These are phyloP conservation scores for Rhodotorula paludigena DNA, from an alignment of 768 basidiomycete species.

Conservation along the genomic window DNA sequence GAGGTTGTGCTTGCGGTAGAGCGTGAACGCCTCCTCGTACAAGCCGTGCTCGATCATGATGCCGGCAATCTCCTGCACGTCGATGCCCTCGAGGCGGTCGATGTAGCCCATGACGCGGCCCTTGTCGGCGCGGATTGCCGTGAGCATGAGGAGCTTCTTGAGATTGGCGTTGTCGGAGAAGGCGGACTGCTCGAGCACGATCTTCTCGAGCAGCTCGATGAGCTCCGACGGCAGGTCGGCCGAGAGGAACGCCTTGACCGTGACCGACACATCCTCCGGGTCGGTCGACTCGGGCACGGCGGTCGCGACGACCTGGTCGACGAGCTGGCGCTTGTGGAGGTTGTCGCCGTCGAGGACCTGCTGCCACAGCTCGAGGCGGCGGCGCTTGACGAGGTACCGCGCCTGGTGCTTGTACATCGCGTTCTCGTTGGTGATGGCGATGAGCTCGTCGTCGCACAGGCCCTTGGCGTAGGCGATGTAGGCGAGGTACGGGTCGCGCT, in stretches of 20 bases:
- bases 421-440: constrained; percentile 95
- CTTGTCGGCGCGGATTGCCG: constrained; percentile 94
- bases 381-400: constrained; percentile 92
- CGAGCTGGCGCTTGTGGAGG: constrained; percentile 82
- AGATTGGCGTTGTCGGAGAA: constrained; percentile 97
- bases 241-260: constrained; percentile 96
- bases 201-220: constrained; percentile 96
- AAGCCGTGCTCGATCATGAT: constrained; percentile 94
- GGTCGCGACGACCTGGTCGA: constrained; percentile 92
- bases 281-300: constrained; percentile 95
- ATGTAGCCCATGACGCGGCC: constrained; percentile 98
- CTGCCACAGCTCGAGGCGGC: constrained; percentile 90
- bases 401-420: constrained; percentile 99
- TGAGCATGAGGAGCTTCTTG: constrained; percentile 89
- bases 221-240: constrained; percentile 95
- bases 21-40: constrained; percentile 91
- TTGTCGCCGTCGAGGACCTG: constrained; percentile 87
- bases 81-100: constrained; percentile 93
- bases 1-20: constrained; percentile 96
- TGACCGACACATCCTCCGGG: constrained; percentile 95
- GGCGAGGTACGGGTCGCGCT: constrained; percentile 93
- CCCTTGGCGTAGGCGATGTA: constrained; percentile 99
- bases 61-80: constrained; percentile 86
- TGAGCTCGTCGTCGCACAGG: constrained; percentile 95
- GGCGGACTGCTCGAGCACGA: constrained; percentile 91